phyloP scores from a whole-genome alignment of 495 filamentous ascomycete genomes.

The Physcia stellaris region DNA sequence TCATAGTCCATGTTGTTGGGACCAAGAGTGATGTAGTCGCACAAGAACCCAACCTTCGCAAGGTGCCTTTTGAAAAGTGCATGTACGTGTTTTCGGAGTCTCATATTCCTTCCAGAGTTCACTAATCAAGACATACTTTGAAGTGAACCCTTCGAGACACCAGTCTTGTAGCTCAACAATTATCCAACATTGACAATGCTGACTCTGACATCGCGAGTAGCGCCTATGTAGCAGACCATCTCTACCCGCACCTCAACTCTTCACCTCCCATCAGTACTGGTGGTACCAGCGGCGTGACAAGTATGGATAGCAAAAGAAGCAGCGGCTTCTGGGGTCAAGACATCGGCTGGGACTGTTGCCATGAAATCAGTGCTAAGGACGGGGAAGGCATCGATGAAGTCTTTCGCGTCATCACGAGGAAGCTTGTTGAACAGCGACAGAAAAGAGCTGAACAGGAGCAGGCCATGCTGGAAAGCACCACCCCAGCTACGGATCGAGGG shows the following conservation, averaged over 20 bases:
- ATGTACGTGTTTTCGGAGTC: too few species aligned
- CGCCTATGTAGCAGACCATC: conserved; percentile 83
- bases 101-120: too few species aligned
- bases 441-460: conserved; percentile 44
- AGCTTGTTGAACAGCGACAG: conserved; percentile 83
- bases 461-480: conserved; percentile 12
- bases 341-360: conserved; percentile 88
- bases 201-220: too few species aligned
- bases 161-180: too few species aligned
- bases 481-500: conserved; percentile 12
- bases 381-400: conserved; percentile 97
- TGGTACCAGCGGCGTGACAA: conserved; percentile 36
- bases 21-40: conserved; percentile 90
- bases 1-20: conserved; percentile 92
- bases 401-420: conserved; percentile 85
- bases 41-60: conserved; percentile 55
- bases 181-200: too few species aligned
- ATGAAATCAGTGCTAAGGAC: conserved; percentile 88
- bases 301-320: conserved; percentile 62
- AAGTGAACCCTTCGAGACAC: too few species aligned
- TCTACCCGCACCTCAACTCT: conserved; percentile 49
- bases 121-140: too few species aligned
- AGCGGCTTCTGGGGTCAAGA: conserved; percentile 86
- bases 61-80: conserved; percentile 85
- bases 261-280: conserved; percentile 53